Evolutionary conservation across 78 protist genomes (phyloP), one percentile per base, ranked within the genome.

Genomic region (Trichosphaerium sp.): DNA sequence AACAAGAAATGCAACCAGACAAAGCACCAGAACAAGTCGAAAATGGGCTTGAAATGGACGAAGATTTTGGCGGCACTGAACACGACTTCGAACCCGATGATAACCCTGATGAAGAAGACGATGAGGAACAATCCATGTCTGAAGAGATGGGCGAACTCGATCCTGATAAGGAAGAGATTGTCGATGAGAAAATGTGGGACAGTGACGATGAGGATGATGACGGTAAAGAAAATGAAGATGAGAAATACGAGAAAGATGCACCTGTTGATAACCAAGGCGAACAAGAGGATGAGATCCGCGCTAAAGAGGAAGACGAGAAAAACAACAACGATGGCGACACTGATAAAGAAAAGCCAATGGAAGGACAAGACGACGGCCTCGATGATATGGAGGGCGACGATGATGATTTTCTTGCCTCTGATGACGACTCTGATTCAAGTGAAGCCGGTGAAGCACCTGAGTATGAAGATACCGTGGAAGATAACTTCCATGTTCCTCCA

Each of bases 1-100:
- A 56, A 80, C 35, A 55, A 71, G 1, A 70, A 73, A 15, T 61
- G 56, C 18, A 55, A 66, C 3, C 38, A 72, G 44, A n/a, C n/a
- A 72, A 80, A 39, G 72, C 62, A 7, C 74, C 70, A 7, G 67
- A 71, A 3, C 56, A 54, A 10, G 74, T 63, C 40, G 69, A 67
- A 29, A 41, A 63, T 28, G 94, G 90, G 8, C 37, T 84, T 40
- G 97, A 92, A 41, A 72, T 85, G 84, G 56, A 66, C 25, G 51
- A 65, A 18, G 97, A 93, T 28, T 88, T 90, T 41, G 91, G 88
- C 14, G 97, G 92, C n/a, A 78, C 68, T 35, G 38, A 80, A 55
- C 44, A 78, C 7, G 94, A 85, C 25, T 73, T 71, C 65, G 43
- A 66, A 39, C 68, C 72, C 23, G 71, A 94, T 14, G 88, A 85